These are phyloP conservation scores for Colletotrichum tropicicola DNA, from an alignment of 2,329 filamentous ascomycete genomes.

Conservation along the genomic window DNA sequence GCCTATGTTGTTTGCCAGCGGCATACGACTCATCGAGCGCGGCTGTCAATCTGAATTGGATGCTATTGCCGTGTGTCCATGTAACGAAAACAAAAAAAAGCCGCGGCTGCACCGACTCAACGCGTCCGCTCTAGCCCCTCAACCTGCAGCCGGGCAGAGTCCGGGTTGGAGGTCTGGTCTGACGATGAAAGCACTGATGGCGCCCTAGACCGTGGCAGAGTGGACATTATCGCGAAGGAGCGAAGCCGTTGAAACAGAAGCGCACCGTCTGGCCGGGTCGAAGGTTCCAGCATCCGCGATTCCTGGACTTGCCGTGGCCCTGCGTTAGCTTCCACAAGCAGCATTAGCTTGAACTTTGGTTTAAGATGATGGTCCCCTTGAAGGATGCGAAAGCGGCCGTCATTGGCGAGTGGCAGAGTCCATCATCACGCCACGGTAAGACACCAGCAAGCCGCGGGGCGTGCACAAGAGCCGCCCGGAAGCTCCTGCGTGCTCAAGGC, in stretches of 20 bases:
- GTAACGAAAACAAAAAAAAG: too few relatives aligned
- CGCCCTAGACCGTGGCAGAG: background rate
- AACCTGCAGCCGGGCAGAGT: background rate
- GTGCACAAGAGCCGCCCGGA: slow-evolving; percentile 13
- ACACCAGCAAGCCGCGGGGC: slow-evolving; percentile 8
- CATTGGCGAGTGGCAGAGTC: slow-evolving; percentile 7
- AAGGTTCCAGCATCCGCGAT: slow-evolving; percentile 7
- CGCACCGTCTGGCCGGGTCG: slow-evolving; percentile 25
- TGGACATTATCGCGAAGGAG: slow-evolving; percentile 3
- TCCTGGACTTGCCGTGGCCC: slow-evolving; percentile 12
- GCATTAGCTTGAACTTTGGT: slow-evolving; percentile 7
- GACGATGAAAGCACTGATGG: background rate
- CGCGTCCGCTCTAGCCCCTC: background rate
- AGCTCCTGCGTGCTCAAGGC: background rate
- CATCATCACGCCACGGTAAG: slow-evolving; percentile 24
- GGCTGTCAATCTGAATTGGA: too few relatives aligned
- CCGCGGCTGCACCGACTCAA: background rate
- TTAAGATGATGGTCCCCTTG: slow-evolving; percentile 13
- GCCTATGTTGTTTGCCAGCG: too few relatives aligned
- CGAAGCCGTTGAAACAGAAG: slow-evolving; percentile 22
- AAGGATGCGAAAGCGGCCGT: background rate
- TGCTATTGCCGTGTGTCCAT: background rate
- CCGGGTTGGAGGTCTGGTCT: background rate
- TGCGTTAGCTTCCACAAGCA: slow-evolving; percentile 16
- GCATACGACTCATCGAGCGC: too few relatives aligned